Conservation (phyloP, 805 yeast genomes). For the Nakazawaea laoshanensis region DNA sequence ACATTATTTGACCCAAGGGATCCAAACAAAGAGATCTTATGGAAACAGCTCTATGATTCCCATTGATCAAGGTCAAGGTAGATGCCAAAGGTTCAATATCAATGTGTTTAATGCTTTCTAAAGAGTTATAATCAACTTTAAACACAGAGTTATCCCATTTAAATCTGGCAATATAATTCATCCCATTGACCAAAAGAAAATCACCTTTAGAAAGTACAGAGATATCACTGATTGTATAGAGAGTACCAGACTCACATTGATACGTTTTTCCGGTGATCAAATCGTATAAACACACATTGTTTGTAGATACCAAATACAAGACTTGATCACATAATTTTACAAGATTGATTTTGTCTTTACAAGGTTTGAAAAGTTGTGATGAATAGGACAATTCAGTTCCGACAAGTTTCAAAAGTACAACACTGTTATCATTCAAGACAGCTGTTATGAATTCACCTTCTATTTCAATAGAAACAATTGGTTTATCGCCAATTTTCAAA, state of each 20-base stretch:
- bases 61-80: too few species aligned
- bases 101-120: neutral
- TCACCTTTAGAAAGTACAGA: neutral
- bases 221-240: conserved; percentile 7
- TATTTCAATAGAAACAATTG: conserved; percentile 3
- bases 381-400: neutral
- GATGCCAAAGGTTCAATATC: neutral
- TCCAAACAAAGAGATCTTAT: conserved; percentile 4
- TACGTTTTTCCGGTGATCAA: neutral
- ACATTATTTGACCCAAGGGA: conserved; percentile 1
- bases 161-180: conserved; percentile 2
- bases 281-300: neutral
- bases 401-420: neutral
- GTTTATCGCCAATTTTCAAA: neutral
- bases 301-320: conserved; percentile 3
- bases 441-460: too few species aligned
- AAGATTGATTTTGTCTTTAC: neutral
- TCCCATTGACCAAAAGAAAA: neutral
- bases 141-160: neutral
- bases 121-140: conserved; percentile 2
- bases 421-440: conserved; percentile 2
- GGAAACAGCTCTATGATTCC: conserved; percentile 6
- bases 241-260: conserved; percentile 1
- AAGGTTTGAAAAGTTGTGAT: neutral
- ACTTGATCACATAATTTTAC: conserved; percentile 1